Percentiles rank a stretch among this genome's conserved stretches.
phyloP scores from a whole-genome alignment of 768 basidiomycete species.

The Pluteus cervinus region DNA sequence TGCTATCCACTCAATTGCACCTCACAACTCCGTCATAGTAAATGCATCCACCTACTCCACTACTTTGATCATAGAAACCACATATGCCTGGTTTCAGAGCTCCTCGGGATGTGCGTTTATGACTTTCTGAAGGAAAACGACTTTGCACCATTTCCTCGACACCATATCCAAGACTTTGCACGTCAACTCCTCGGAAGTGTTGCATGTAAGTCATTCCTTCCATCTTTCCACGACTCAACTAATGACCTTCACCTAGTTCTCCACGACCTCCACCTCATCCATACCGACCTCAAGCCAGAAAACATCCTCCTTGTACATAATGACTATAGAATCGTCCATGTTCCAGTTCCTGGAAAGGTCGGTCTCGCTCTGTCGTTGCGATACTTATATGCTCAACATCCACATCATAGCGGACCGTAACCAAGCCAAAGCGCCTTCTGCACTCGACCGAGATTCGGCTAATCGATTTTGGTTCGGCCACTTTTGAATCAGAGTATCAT shows the following conservation, averaged over 20 bases:
- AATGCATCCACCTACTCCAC: slow-evolving; percentile 94
- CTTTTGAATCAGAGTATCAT: slow-evolving; percentile 97
- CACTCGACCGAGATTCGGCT: slow-evolving; percentile 87
- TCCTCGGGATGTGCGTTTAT: slow-evolving; percentile 96
- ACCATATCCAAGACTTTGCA: slow-evolving; percentile 95
- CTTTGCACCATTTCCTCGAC: slow-evolving; percentile 92
- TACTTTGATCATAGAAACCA: slow-evolving; percentile 98
- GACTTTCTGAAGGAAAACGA: slow-evolving; percentile 98
- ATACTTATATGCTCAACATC: slow-evolving; percentile 4
- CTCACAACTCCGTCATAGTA: slow-evolving; percentile 41
- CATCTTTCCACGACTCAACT: slow-evolving; percentile 4
- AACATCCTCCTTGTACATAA: slow-evolving; percentile 94
- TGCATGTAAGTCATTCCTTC: slow-evolving; percentile 62
- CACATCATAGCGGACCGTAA: slow-evolving; percentile 58
- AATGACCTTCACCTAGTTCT: slow-evolving; percentile 52
- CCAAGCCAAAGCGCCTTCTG: slow-evolving; percentile 73
- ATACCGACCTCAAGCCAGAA: slow-evolving; percentile 98
- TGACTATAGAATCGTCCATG: slow-evolving; percentile 55
- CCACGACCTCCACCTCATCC: slow-evolving; percentile 85
- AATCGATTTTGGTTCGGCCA: slow-evolving; percentile 98
- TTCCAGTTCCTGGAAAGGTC: slow-evolving; percentile 66
- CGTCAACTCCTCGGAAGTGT: slow-evolving; percentile 88
- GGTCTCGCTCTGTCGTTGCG: slow-evolving; percentile 8
- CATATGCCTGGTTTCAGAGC: slow-evolving; percentile 93
- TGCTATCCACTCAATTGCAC: background rate